Evolutionary conservation across 495 filamentous ascomycete species (phyloP), one percentile per base, ranked within the genome.

Genomic region (Trichodelitschia bisporula): DNA sequence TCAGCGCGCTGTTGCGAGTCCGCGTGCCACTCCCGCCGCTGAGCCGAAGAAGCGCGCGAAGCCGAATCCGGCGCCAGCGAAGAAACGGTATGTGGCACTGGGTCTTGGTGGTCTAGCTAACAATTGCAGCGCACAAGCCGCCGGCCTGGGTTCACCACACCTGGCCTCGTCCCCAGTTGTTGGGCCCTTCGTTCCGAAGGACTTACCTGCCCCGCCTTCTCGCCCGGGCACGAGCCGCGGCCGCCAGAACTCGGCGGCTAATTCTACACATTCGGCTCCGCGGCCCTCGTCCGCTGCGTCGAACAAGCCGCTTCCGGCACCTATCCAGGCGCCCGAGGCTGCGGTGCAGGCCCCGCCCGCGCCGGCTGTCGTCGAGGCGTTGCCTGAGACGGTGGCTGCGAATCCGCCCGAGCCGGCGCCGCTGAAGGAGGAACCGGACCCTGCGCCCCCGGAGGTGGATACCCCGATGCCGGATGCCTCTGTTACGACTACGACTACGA

Each of bases 81-180:
- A n/a, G n/a, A n/a, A n/a, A n/a, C n/a, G n/a, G n/a, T n/a, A n/a
- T n/a, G n/a, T n/a, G n/a, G n/a, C n/a, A n/a, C n/a, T n/a, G n/a
- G n/a, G n/a, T n/a, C n/a, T n/a, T n/a, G n/a, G n/a, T n/a, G n/a
- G n/a, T n/a, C n/a, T n/a, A n/a, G n/a, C n/a, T n/a, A n/a, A n/a
- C n/a, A n/a, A n/a, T n/a, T n/a, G n/a, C n/a, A n/a, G n/a, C n/a
- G n/a, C n/a, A n/a, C n/a, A n/a, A n/a, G n/a, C n/a, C n/a, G n/a
- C n/a, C n/a, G n/a, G n/a, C n/a, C n/a, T n/a, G n/a, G n/a, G n/a
- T n/a, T 77, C 77, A 0, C 77, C 78, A 18, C 63, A 66, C 1
- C 45, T 75, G 18, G 65, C 68, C 11, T 72, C 77, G 1, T 84
- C 78, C 2, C 78, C 77, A 19, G 52, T 79, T 29, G 53, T 69